Evolutionary conservation across 345 rosid species (phyloP).

Genomic region (Eucalyptus paniculata): DNA sequence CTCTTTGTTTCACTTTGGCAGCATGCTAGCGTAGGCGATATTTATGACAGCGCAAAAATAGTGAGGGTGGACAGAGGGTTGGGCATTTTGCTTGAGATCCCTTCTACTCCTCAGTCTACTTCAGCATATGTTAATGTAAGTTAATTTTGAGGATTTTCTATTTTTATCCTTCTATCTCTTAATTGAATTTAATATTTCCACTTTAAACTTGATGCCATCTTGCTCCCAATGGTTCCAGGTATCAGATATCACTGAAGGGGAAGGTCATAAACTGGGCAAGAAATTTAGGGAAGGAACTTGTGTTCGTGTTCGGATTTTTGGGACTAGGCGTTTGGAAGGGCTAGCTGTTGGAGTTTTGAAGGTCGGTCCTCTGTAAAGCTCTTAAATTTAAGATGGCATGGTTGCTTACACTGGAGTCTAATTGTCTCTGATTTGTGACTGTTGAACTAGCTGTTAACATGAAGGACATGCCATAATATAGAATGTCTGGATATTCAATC

Average conservation of each 20-base stretch:
- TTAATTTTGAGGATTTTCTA: not conserved
- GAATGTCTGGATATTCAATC: not conserved
- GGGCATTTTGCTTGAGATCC: slow-evolving; percentile 88
- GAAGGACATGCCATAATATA: not conserved
- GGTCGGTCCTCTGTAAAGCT: slow-evolving; percentile 19
- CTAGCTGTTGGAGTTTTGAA: slow-evolving; percentile 79
- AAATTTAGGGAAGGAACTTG: slow-evolving; percentile 60
- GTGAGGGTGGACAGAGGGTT: slow-evolving; percentile 71
- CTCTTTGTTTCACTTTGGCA: slow-evolving; percentile 18
- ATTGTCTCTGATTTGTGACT: not conserved
- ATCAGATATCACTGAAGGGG: slow-evolving; percentile 81
- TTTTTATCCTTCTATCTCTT: not conserved
- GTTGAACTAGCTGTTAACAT: not conserved
- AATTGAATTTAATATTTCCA: not conserved
- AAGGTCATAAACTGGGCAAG: slow-evolving; percentile 65
- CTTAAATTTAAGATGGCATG: not conserved
- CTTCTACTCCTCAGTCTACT: slow-evolving; percentile 44
- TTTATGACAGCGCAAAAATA: slow-evolving; percentile 74
- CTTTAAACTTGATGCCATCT: not conserved
- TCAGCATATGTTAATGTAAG: slow-evolving; percentile 86
- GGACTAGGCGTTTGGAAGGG: slow-evolving; percentile 87
- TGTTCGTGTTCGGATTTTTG: slow-evolving; percentile 84
- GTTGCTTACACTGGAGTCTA: not conserved
- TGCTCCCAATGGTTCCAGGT: slow-evolving; percentile 22
- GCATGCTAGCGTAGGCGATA: slow-evolving; percentile 64